Conservation (phyloP, 805 yeast genomes). For the Metschnikowia proteae region DNA sequence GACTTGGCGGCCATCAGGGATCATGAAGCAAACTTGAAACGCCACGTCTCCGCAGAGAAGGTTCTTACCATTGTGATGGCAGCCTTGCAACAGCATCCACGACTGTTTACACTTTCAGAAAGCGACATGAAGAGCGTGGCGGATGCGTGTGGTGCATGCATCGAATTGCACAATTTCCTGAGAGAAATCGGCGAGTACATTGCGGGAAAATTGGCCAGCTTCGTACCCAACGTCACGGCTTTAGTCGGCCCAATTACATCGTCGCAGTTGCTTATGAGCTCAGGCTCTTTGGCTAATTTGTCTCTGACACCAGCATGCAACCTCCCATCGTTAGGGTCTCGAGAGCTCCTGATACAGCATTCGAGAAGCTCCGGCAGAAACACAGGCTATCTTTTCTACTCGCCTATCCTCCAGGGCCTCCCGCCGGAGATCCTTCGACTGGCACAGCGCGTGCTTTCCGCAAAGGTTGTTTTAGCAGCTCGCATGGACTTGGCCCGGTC, state of each 20-base stretch:
- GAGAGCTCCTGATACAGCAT: slow-evolving; percentile 32
- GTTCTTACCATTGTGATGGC: slow-evolving; percentile 72
- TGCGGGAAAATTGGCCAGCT: slow-evolving; percentile 48
- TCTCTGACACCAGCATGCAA: slow-evolving; percentile 80
- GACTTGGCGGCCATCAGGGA: slow-evolving; percentile 30
- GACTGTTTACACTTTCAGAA: slow-evolving; percentile 15
- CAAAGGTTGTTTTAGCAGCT: slow-evolving; percentile 77
- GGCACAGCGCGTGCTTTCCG: slow-evolving; percentile 75
- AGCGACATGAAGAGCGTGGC: slow-evolving; percentile 36
- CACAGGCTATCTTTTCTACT: slow-evolving; percentile 64
- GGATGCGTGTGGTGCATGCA: slow-evolving; percentile 46
- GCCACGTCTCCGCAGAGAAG: slow-evolving; percentile 57
- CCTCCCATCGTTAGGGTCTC: slow-evolving; percentile 69
- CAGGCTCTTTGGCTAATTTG: slow-evolving; percentile 66
- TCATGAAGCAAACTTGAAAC: slow-evolving; percentile 35
- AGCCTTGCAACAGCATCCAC: slow-evolving; percentile 43
- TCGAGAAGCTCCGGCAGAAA: slow-evolving; percentile 48
- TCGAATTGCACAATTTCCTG: slow-evolving; percentile 43
- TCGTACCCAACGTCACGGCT: slow-evolving; percentile 79
- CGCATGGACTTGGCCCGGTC: slow-evolving; percentile 61
- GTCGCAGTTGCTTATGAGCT: slow-evolving; percentile 63
- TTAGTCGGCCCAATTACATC: slow-evolving; percentile 71
- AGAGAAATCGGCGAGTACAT: slow-evolving; percentile 49
- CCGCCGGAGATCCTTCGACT: slow-evolving; percentile 59
- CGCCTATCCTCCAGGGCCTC: slow-evolving; percentile 55